A percentile compares a stretch with the other conserved stretches of the same genome.
These are phyloP conservation scores for Pythium plurisporium DNA, from an alignment of 352 stramenopile species.

Conservation along the genomic window DNA sequence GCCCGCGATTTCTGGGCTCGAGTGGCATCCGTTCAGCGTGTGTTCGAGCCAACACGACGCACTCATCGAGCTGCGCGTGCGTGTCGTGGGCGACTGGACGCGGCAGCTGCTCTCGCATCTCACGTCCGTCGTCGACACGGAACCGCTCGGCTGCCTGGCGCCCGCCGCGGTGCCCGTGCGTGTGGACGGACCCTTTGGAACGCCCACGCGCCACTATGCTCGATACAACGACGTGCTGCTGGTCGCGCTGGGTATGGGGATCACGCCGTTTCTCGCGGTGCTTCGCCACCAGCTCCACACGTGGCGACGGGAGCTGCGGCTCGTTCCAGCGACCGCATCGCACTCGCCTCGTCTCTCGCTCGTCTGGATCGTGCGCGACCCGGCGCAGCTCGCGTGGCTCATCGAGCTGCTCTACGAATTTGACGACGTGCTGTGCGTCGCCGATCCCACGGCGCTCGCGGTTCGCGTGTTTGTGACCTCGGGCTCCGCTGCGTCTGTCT, in stretches of 20 bases:
- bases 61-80: conserved; percentile 38
- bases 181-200: conserved; percentile 35
- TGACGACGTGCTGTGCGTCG: conserved; percentile 16
- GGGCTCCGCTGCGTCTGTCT: neutral
- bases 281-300: conserved; percentile 38
- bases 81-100: conserved; percentile 45
- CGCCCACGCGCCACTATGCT: conserved; percentile 19
- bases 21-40: conserved; percentile 84
- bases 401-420: conserved; percentile 24
- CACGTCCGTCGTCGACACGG: too few relatives aligned
- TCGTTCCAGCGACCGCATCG: neutral
- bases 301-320: conserved; percentile 11
- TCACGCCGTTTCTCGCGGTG: conserved; percentile 43
- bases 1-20: conserved; percentile 36
- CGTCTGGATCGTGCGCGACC: conserved; percentile 29
- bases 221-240: conserved; percentile 33
- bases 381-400: conserved; percentile 20
- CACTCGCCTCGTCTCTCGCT: conserved; percentile 12
- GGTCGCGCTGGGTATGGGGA: conserved; percentile 32
- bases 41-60: conserved; percentile 45
- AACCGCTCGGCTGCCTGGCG: too few relatives aligned
- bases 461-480: conserved; percentile 25
- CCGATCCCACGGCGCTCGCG: neutral
- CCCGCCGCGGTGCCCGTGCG: neutral
- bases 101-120: neutral